phyloP scores from a whole-genome alignment of 257 asterid species.

The Verbascum thapsus region DNA sequence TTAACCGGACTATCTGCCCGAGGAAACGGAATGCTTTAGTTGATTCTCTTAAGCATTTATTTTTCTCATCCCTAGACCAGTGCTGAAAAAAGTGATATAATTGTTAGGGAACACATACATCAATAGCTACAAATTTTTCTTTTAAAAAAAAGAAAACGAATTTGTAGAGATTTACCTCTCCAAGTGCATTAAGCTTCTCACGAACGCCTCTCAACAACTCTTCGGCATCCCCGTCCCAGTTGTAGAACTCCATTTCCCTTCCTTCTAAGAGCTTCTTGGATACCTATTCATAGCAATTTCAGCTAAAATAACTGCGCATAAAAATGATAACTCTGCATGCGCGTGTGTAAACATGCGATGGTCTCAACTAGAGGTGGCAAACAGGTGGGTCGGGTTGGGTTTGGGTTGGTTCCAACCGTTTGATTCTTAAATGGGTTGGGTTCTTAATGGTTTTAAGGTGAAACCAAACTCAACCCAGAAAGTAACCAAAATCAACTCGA shows the following conservation, averaged over 20 bases:
- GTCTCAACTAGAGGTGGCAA: not conserved
- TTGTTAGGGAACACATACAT: slow-evolving; percentile 22
- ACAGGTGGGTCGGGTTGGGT: too few relatives aligned
- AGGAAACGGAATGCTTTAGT: slow-evolving; percentile 81
- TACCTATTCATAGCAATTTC: slow-evolving; percentile 49
- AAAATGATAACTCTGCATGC: slow-evolving; percentile 6
- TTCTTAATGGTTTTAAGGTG: too few relatives aligned
- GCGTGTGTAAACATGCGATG: not conserved
- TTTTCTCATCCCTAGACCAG: slow-evolving; percentile 86
- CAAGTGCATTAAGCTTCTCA: slow-evolving; percentile 78
- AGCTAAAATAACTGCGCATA: slow-evolving; percentile 14
- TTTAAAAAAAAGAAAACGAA: not conserved
- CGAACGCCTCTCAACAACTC: slow-evolving; percentile 70
- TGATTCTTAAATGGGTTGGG: too few relatives aligned
- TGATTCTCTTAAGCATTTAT: slow-evolving; percentile 76
- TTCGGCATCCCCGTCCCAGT: slow-evolving; percentile 78
- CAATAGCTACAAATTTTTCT: not conserved
- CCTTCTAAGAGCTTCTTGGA: slow-evolving; percentile 57
- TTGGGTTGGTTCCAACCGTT: too few relatives aligned
- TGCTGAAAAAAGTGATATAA: slow-evolving; percentile 46
- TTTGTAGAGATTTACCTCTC: slow-evolving; percentile 53
- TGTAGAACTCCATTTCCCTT: slow-evolving; percentile 65
- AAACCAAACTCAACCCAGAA: too few relatives aligned
- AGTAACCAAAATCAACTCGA: too few relatives aligned
- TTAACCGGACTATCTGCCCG: slow-evolving; percentile 85